A percentile compares a stretch with the other conserved stretches of the same genome.
Evolutionary conservation across 1,284 basidiomycete genomes (phyloP).

Genomic region (Leccinum proximum): DNA sequence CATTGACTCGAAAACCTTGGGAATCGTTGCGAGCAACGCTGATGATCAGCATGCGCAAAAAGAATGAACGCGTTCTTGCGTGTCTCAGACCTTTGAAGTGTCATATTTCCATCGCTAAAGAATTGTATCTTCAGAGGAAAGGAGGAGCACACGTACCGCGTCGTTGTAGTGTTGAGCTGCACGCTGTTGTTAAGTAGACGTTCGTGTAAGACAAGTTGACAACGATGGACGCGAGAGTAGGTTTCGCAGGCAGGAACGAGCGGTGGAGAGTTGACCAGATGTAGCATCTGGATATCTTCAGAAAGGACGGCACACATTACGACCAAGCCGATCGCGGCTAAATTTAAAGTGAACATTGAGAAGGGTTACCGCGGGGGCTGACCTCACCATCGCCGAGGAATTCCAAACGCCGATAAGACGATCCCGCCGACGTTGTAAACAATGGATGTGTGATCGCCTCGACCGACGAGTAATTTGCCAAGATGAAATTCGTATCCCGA

Average conservation of each 20-base stretch:
- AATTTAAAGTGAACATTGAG: conserved; percentile 14
- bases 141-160: too few relatives aligned
- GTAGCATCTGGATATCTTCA: conserved; percentile 64
- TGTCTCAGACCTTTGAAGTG: too few relatives aligned
- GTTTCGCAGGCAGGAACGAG: conserved; percentile 64
- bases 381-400: conserved; percentile 81
- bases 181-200: conserved; percentile 36
- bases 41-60: too few relatives aligned
- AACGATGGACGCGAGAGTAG: conserved; percentile 66
- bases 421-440: conserved; percentile 49
- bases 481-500: conserved; percentile 72
- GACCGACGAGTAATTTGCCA: conserved; percentile 52
- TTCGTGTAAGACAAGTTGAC: conserved; percentile 69
- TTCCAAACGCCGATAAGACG: conserved; percentile 81
- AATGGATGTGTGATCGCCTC: conserved; percentile 82
- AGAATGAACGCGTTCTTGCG: too few relatives aligned
- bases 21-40: too few relatives aligned
- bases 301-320: conserved; percentile 67
- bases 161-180: too few relatives aligned
- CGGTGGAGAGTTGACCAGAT: conserved; percentile 73
- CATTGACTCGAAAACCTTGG: too few relatives aligned
- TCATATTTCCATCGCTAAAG: too few relatives aligned
- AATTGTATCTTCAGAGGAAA: too few relatives aligned
- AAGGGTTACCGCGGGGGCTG: neutral
- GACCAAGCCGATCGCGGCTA: conserved; percentile 76